These are phyloP conservation scores for Vitis hybrid DNA, from an alignment of 177 flowering plant species.

Conservation along the genomic window DNA sequence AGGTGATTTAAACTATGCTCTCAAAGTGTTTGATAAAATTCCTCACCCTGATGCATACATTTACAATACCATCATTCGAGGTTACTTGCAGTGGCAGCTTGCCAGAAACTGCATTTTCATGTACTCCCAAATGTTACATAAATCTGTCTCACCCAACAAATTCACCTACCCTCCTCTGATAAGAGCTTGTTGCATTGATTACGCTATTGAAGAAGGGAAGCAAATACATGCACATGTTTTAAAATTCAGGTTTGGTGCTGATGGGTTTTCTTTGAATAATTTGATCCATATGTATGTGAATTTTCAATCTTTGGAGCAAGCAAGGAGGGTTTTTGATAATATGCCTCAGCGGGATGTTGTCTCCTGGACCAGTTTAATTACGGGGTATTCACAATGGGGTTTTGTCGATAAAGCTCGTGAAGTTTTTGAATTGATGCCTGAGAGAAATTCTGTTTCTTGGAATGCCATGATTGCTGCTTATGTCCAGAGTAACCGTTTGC, in stretches of 20 bases:
- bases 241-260: neutral
- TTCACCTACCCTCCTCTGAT: slow-evolving; percentile 2
- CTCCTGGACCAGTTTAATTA: slow-evolving; percentile 70
- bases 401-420: slow-evolving; percentile 39
- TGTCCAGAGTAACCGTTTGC: slow-evolving; percentile 55
- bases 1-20: neutral
- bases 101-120: neutral
- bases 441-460: slow-evolving; percentile 67
- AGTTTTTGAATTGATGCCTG: slow-evolving; percentile 57
- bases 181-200: neutral
- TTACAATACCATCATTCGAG: slow-evolving; percentile 3
- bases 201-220: neutral
- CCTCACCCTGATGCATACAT: neutral
- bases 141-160: slow-evolving; percentile 1
- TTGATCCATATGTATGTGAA: slow-evolving; percentile 51
- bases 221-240: neutral
- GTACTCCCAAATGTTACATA: neutral
- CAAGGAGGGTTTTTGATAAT: slow-evolving; percentile 51
- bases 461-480: slow-evolving; percentile 74
- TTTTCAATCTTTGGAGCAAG: slow-evolving; percentile 29
- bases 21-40: too few species aligned
- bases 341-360: slow-evolving; percentile 54
- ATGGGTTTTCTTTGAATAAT: slow-evolving; percentile 53
- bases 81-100: neutral
- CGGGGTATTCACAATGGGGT: slow-evolving; percentile 62